Base-by-base conservation (phyloP, 208 protist genomes). In the Naegleria lovaniensis region DNA sequence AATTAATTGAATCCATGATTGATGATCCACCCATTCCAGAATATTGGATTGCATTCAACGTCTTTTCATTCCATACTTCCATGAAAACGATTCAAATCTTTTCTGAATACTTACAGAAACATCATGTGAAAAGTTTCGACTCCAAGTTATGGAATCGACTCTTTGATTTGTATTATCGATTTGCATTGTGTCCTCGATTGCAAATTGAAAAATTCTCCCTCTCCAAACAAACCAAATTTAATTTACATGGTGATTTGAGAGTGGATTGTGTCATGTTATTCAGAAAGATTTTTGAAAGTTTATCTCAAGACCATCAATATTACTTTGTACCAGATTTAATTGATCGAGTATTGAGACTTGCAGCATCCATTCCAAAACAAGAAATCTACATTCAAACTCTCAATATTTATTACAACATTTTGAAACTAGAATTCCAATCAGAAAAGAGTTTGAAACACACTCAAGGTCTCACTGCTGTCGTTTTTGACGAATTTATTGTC, bases 31-130 rank as follows among this genome's bases (percentile, higher is more conserved):
- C 85, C 2, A 89, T 89, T 67, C 85, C 85, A 52, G 48, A 67
- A 40, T 89, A 89, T 89, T 89, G 85, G 85, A 89, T 89, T 40
- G 25, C 41, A 16, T 89, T 67, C 48, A 89, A 89, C 36, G 85
- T 89, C 0, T 67, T 89, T 40, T 2, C 13, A 11, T 89, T 67
- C 29, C 19, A 89, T 5, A 67, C 33, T 0, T 52, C 51, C 6
- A 55, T 87, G 19, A 48, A 52, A n/a, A 87, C 22, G 0, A 87
- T 87, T 52, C 6, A 87, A 87, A 40, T 36, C 84, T 40, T 52
- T 52, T 87, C 25, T 36, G 19, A 87, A 87, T 87, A 40, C 41
- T 85, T 85, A 48, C 83, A 85, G 41, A 85, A 85, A 85, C 83
- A 85, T 43, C 40, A 40, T 39, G 83, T 51, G 9, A 40, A 43